Conservation (phyloP, 768 basidiomycete genomes). For the Rhodotorula graminis region DNA sequence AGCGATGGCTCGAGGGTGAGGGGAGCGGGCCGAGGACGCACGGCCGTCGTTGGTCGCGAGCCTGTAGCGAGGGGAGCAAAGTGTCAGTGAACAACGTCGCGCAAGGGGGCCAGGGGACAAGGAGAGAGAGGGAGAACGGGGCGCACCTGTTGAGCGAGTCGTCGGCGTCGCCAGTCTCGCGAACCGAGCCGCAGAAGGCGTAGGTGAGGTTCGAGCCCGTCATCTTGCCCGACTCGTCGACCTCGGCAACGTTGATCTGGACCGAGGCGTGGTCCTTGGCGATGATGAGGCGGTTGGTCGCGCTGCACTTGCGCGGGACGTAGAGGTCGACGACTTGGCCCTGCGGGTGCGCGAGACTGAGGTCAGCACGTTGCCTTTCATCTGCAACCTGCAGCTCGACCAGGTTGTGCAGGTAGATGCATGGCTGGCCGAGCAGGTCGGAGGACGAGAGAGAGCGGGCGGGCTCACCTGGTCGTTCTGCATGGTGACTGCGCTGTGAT, state of each 20-base stretch:
- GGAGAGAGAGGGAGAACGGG: neutral
- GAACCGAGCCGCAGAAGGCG: conserved; percentile 87
- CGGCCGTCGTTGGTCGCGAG: conserved; percentile 90
- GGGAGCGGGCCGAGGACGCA: conserved; percentile 54
- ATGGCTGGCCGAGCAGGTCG: no score
- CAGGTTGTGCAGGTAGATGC: no score
- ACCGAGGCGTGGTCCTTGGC: conserved; percentile 99
- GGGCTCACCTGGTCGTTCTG: conserved; percentile 40
- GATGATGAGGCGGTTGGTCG: conserved; percentile 79
- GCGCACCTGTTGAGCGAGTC: conserved; percentile 74
- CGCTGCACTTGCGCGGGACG: conserved; percentile 90
- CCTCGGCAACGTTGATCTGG: conserved; percentile 90
- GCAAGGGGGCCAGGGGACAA: neutral
- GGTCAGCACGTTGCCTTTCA: neutral
- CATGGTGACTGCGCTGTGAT: conserved; percentile 32
- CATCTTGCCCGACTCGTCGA: conserved; percentile 73
- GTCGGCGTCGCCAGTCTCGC: conserved; percentile 92
- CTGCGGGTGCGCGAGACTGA: conserved; percentile 48
- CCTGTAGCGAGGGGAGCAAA: conserved; percentile 44
- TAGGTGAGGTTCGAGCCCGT: conserved; percentile 67
- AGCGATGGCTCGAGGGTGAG: no score
- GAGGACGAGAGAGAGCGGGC: no score
- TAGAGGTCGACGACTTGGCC: conserved; percentile 99
- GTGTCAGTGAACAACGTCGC: neutral
- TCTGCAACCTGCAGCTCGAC: no score